phyloP scores from a whole-genome alignment of 495 filamentous ascomycete species.

The Sabuloglossum arenarium region DNA sequence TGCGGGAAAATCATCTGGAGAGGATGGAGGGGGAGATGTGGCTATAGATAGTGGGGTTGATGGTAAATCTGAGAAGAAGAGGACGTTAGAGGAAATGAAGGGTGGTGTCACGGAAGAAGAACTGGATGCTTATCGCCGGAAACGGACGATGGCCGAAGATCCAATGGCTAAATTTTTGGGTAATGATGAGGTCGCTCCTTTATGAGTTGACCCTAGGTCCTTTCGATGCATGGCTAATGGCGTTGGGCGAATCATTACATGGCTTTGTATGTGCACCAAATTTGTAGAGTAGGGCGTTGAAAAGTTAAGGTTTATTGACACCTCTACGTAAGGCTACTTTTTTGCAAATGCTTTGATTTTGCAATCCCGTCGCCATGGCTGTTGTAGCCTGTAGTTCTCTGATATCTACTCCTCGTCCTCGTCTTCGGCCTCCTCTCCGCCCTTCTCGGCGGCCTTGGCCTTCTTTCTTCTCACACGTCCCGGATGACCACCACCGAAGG shows the following conservation, averaged over 20 bases:
- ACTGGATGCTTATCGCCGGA: slow-evolving; percentile 60
- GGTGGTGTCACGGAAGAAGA: slow-evolving; percentile 63
- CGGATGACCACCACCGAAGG: slow-evolving; percentile 90
- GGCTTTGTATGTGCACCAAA: neutral
- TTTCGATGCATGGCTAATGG: slow-evolving; percentile 21
- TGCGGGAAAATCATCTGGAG: too few species aligned
- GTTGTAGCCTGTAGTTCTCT: neutral
- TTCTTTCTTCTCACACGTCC: slow-evolving; percentile 98
- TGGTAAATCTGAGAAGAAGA: slow-evolving; percentile 28
- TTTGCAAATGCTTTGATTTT: slow-evolving; percentile 20
- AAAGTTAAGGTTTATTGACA: neutral
- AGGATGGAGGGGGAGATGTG: slow-evolving; percentile 16
- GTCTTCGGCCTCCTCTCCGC: slow-evolving; percentile 62
- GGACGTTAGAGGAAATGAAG: slow-evolving; percentile 53
- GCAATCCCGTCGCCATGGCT: slow-evolving; percentile 9
- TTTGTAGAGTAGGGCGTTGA: too few species aligned
- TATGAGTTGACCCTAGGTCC: neutral
- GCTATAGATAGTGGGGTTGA: slow-evolving; percentile 8
- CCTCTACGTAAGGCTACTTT: neutral
- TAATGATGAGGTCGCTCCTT: slow-evolving; percentile 24
- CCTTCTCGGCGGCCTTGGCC: slow-evolving; percentile 82
- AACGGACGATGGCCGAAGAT: slow-evolving; percentile 47
- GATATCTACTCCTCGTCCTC: slow-evolving; percentile 69
- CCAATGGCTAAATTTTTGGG: slow-evolving; percentile 67
- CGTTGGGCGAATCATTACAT: neutral